Conservation (phyloP, 257 asterid species). For the Fraxinus quadrangulata region DNA sequence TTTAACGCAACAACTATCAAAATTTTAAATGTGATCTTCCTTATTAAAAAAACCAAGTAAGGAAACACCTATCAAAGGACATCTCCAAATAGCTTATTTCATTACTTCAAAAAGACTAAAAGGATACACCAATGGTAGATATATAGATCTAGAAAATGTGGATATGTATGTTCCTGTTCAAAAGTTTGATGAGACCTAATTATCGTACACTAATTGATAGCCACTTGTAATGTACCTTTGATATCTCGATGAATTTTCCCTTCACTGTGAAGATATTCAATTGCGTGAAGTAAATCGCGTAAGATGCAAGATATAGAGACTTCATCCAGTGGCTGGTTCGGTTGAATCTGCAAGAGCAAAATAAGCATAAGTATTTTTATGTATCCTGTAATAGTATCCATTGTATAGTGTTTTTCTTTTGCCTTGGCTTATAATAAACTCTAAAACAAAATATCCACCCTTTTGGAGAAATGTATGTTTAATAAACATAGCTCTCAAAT, state of each 20-base stretch:
- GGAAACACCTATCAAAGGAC: not conserved
- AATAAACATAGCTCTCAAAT: not conserved
- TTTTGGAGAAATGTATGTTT: not conserved
- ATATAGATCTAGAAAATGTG: not conserved
- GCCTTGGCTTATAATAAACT: not conserved
- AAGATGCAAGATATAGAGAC: constrained; percentile 89
- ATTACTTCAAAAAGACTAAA: constrained; percentile 6
- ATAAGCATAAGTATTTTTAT: constrained; percentile 16
- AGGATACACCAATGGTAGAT: constrained; percentile 4
- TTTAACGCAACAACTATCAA: constrained; percentile 22
- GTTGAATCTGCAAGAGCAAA: constrained; percentile 74
- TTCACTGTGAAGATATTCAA: constrained; percentile 94
- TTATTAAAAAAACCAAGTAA: constrained; percentile 9
- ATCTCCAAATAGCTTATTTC: constrained; percentile 10
- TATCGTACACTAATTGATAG: constrained; percentile 13
- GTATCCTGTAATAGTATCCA: not conserved
- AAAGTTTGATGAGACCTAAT: not conserved
- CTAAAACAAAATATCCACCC: not conserved
- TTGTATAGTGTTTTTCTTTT: not conserved
- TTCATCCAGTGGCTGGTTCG: constrained; percentile 95
- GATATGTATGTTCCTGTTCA: not conserved
- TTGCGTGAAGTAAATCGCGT: constrained; percentile 91
- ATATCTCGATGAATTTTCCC: constrained; percentile 99
- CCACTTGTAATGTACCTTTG: constrained; percentile 58
- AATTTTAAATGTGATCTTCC: constrained; percentile 7